Percentiles rank a stretch among this genome's conserved stretches.
Evolutionary conservation across 306 rosid genomes (phyloP).

Genomic region (cucumber (Cucumis sativus)): Cucumber_9930_V3 NC_026657.2:18821001-18821500

Average conservation of each 20-base stretch:
- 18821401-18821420: conserved; percentile 99
- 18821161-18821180: too few species aligned
- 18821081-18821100: too few species aligned
- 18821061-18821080: too few species aligned
- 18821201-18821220: too few species aligned
- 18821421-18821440: conserved; percentile 92
- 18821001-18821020: background rate
- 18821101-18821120: too few species aligned
- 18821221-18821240: background rate
- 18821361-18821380: conserved; percentile 31
- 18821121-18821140: too few species aligned
- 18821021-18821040: too few species aligned
- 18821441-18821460: conserved; percentile 95
- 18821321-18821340: background rate
- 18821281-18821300: background rate
- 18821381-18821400: conserved; percentile 96
- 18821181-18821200: too few species aligned
- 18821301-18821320: background rate
- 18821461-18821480: conserved; percentile 25
- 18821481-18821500: background rate
- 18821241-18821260: background rate
- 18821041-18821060: too few species aligned
- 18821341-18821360: background rate
- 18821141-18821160: too few species aligned
- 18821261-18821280: background rate